Base-by-base conservation (phyloP, 805 yeast genomes). In the Kluyveromyces siamensis region DNA sequence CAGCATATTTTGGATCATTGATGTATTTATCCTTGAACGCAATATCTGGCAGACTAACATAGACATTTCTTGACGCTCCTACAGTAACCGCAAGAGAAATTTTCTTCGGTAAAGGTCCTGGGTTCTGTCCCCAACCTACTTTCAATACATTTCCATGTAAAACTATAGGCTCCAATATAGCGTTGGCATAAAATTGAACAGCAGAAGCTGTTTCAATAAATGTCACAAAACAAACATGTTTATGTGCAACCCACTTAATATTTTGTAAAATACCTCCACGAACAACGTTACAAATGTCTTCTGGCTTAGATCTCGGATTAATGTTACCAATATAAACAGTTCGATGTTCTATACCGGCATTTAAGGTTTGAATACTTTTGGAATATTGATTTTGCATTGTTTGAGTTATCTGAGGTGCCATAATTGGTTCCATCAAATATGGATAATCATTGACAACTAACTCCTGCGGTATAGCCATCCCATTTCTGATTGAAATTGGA, bases 41-140 rank as follows among this genome's bases (percentile, higher is more conserved):
- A 44, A 54, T 58, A 46, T 68, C 72, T 14, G 71, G 72, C 47
- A 80, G 65, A 37, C 91, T 89, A 50, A 85, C 79, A 62, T 85
- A 85, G 14, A 85, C 78, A 60, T 85, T 85, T 69, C 95, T 75
- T 33, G 86, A 79, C 2, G 90, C 91, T 30, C 90, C 89, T 2
- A 77, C 75, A 1, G 85, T 76, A 2, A 83, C 86, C 2, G 87
- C 87, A 41, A 76, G 63, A 0, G 80, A 68, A 40, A 85, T 72
- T 1, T 74, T 72, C 40, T 77, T 72, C 36, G 73, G 72, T 33
- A 84, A 58, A 0, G 84, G 81, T 1, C 90, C 89, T 14, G 84
- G 71, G 55, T 80, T 80, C 39, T 77, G 76, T 13, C 73, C 87
- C 91, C 91, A 85, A 11, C 86, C 86, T 37, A 85, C 78, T 51